phyloP scores from a whole-genome alignment of 1,284 basidiomycete species.

The Sporisorium reilianum region DNA sequence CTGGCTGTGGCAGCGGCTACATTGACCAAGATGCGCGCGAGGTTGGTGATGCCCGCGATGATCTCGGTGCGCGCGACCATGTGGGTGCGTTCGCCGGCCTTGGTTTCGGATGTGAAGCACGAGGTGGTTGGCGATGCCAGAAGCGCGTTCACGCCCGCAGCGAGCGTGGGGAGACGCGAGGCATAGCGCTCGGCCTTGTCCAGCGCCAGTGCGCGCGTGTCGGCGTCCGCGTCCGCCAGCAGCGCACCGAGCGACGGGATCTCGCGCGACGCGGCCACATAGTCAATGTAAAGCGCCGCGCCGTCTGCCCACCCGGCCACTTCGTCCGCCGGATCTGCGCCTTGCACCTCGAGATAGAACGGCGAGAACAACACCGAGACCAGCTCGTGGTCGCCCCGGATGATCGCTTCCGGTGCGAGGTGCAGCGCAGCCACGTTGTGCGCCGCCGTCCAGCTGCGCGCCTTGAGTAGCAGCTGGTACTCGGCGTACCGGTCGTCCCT shows the following conservation, averaged over 20 bases:
- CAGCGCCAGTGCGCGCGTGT: conserved; percentile 23
- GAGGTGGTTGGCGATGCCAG: conserved; percentile 52
- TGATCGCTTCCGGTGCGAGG: conserved; percentile 89
- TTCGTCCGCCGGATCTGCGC: conserved; percentile 66
- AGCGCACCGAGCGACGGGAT: conserved; percentile 73
- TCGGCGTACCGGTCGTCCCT: conserved; percentile 79
- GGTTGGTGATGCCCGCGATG: conserved; percentile 75
- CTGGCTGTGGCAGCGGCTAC: conserved; percentile 9
- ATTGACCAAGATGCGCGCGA: conserved; percentile 36
- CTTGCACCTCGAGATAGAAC: conserved; percentile 77
- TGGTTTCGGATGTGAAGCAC: conserved; percentile 9
- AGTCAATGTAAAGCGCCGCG: conserved; percentile 62
- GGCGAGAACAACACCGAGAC: conserved; percentile 80
- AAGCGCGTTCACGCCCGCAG: conserved; percentile 70
- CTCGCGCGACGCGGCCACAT: conserved; percentile 72
- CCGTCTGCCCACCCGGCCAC: conserved; percentile 66
- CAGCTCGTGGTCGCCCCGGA: conserved; percentile 81
- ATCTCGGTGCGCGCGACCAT: conserved; percentile 79
- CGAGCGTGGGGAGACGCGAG: conserved; percentile 75
- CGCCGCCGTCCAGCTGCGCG: conserved; percentile 79
- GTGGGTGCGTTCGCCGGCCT: conserved; percentile 74
- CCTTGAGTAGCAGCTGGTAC: conserved; percentile 81
- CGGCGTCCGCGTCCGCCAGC: conserved; percentile 70
- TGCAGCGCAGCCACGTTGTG: conserved; percentile 84
- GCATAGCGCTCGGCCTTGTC: conserved; percentile 71